Evolutionary conservation across 2,329 filamentous ascomycete genomes (phyloP).

Genomic region (Claviceps cyperi): DNA sequence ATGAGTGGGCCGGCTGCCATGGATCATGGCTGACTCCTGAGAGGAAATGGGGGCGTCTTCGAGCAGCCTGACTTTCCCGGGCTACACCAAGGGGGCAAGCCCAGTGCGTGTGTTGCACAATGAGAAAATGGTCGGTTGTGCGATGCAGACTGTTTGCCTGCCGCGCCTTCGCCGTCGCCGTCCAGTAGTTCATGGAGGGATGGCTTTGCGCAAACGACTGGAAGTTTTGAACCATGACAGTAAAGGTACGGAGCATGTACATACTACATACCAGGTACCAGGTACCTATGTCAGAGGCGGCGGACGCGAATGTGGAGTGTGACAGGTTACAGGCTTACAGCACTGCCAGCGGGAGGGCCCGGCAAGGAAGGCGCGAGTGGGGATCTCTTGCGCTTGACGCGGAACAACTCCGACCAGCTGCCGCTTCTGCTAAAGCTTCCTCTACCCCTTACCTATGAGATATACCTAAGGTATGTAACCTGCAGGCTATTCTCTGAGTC

Average conservation of each 20-base stretch:
- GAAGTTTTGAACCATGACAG: too few species aligned
- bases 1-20: neutral
- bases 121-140: neutral
- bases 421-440: too few species aligned
- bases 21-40: neutral
- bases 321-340: neutral
- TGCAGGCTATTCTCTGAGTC: too few species aligned
- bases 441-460: too few species aligned
- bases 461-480: too few species aligned
- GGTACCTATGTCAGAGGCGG: too few species aligned
- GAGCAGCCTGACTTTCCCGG: neutral
- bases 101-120: neutral
- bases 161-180: neutral
- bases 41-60: neutral
- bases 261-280: too few species aligned
- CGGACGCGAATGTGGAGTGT: too few species aligned
- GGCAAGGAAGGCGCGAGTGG: slow-evolving; percentile 3
- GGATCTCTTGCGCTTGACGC: neutral
- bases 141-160: neutral
- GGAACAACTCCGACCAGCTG: too few species aligned
- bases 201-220: too few species aligned
- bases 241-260: too few species aligned
- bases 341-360: slow-evolving; percentile 5
- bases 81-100: neutral
- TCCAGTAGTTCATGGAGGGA: neutral